Evolutionary conservation across 164 flowering plant genomes (phyloP).

Genomic region (Hamamelis virginiana): DNA sequence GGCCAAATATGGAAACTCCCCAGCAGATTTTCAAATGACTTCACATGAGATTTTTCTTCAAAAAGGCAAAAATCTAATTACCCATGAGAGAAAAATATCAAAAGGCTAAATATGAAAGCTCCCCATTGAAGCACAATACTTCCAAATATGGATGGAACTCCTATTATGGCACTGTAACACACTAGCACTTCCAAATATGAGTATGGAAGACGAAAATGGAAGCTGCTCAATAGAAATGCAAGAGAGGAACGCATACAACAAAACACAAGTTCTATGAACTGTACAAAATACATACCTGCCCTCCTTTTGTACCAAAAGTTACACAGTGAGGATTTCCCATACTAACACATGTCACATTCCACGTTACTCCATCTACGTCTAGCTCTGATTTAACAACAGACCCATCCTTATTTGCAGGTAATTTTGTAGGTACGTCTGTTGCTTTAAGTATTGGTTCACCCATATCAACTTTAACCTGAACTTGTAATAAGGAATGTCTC

Average conservation of each 20-base stretch:
- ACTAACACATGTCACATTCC: constrained; percentile 98
- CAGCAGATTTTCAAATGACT: no score
- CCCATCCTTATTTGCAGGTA: constrained; percentile 56
- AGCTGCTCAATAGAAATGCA: no score
- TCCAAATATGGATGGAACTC: no score
- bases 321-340: constrained; percentile 99
- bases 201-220: no score
- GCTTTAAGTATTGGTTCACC: constrained; percentile 86
- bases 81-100: no score
- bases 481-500: neutral
- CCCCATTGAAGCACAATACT: no score
- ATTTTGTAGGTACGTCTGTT: constrained; percentile 71
- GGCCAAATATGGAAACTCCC: no score
- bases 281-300: constrained; percentile 43
- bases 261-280: neutral
- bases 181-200: no score
- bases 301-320: constrained; percentile 59
- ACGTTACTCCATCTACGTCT: constrained; percentile 62
- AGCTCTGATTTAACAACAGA: constrained; percentile 68
- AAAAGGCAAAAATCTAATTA: no score
- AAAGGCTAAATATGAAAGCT: no score
- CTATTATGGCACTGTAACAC: neutral
- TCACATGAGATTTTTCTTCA: no score
- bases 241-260: neutral
- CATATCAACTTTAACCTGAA: constrained; percentile 95